Evolutionary conservation across 2,329 filamentous ascomycete species (phyloP), one percentile per base, ranked within the genome.

Genomic region (Fusarium floridanum): DNA sequence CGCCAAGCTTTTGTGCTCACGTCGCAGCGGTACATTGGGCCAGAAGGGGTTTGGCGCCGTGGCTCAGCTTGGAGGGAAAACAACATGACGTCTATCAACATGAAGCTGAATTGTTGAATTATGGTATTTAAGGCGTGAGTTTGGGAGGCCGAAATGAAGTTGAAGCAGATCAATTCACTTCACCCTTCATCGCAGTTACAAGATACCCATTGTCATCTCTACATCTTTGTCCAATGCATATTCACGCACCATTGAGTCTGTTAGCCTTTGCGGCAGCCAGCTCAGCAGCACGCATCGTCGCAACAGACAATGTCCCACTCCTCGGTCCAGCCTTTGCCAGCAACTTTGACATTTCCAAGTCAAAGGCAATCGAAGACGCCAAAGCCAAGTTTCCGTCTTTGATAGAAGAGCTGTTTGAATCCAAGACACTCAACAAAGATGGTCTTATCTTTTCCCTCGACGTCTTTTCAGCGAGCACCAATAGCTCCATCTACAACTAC

Each of bases 401-500:
- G 22, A 22, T 22, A 22, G 22, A 79, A 7, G 48, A 61, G 0
- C 27, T 73, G 2, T 76, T 79, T 6, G 32, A 50, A 0, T 14
- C 50, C 0, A 53, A 34, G 2, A 6, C 6, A 0, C 36, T 79
- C 14, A 73, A 79, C 68, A 24, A 65, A 2, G 76, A 74, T 3
- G 68, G 76, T 16, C 61, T 71, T 0, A 61, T 74, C 14, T 78
- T 79, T 6, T 48, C 74, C 14, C 55, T 80, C 1, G 79, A 80
- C 12, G 78, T 80, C 24, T 80, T 79, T 36, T 80, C 77, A 0
- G 71, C 78, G 0, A 67, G 69, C 0, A 79, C 78, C 0, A 80
- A 80, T 6, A 41, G 59, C 2, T 79, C 76, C 6, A 22, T 80
- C 5, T 80, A 76, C 17, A 79, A 59, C 22, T 74, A 79, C 37